Percentiles rank a stretch among this genome's conserved stretches.
phyloP scores from a whole-genome alignment of 78 protist genomes.

The Trichosphaerium sp. region DNA sequence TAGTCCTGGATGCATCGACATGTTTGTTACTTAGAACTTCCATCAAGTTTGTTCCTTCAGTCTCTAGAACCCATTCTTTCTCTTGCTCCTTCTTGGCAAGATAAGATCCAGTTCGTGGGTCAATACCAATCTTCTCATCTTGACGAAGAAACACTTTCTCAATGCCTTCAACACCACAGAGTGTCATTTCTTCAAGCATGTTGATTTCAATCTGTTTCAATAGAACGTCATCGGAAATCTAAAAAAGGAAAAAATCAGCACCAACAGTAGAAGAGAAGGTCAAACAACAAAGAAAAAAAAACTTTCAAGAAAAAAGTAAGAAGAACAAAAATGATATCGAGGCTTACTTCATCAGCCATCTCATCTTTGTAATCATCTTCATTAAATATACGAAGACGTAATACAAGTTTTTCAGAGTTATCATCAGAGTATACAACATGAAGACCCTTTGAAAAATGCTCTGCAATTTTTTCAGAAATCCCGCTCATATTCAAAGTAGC shows the following conservation, averaged over 20 bases:
- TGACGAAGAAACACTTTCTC: constrained; percentile 18
- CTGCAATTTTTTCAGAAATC: constrained; percentile 44
- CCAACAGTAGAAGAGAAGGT: no score
- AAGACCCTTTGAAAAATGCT: constrained; percentile 36
- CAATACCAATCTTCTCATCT: neutral
- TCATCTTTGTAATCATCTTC: constrained; percentile 6
- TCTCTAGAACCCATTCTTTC: constrained; percentile 69
- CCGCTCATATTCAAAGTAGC: constrained; percentile 36
- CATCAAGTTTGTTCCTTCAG: constrained; percentile 80
- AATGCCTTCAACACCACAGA: constrained; percentile 79
- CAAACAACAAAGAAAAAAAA: no score
- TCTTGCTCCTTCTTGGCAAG: constrained; percentile 19
- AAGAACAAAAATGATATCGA: constrained; percentile 5
- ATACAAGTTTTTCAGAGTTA: constrained; percentile 67
- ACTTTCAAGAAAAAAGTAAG: neutral
- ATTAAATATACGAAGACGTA: constrained; percentile 61
- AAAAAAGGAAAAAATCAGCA: no score
- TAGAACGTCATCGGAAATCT: constrained; percentile 42
- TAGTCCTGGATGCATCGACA: constrained; percentile 75
- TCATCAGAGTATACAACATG: constrained; percentile 64
- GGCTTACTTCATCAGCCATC: constrained; percentile 19
- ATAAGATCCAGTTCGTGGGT: neutral
- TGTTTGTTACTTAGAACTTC: constrained; percentile 56
- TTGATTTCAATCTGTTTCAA: constrained; percentile 47
- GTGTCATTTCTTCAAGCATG: constrained; percentile 53